Evolutionary conservation across 257 asterid species (phyloP).

Genomic region (Coffea canephora): DNA sequence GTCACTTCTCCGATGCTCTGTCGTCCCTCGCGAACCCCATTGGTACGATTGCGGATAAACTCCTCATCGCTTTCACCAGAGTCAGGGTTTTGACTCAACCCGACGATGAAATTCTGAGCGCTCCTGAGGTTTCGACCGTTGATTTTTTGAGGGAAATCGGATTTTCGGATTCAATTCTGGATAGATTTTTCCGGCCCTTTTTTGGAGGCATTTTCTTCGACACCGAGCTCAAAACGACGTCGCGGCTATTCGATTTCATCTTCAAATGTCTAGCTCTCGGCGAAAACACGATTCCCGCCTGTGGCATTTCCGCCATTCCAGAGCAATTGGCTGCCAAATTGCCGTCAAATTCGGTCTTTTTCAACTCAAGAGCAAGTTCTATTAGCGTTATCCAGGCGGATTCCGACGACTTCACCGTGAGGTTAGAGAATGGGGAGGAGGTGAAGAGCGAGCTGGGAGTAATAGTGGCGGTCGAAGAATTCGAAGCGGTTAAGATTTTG

Average conservation of each 20-base stretch:
- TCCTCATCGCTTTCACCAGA: constrained; percentile 66
- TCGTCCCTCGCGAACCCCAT: constrained; percentile 63
- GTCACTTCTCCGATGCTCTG: constrained; percentile 65
- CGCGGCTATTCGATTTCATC: constrained; percentile 77
- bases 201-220: constrained; percentile 92
- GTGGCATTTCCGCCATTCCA: constrained; percentile 84
- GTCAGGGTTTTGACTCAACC: constrained; percentile 53
- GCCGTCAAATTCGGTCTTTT: constrained; percentile 38
- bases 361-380: constrained; percentile 56
- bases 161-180: constrained; percentile 69
- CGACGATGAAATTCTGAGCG: constrained; percentile 55
- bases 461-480: constrained; percentile 77
- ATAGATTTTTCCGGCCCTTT: constrained; percentile 77
- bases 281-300: constrained; percentile 76
- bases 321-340: constrained; percentile 67
- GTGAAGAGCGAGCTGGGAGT: constrained; percentile 60
- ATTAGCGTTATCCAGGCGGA: constrained; percentile 32
- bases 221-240: constrained; percentile 75
- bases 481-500: constrained; percentile 55
- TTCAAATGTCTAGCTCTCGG: constrained; percentile 85
- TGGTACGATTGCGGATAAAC: constrained; percentile 62
- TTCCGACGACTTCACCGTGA: constrained; percentile 23
- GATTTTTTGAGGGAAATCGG: constrained; percentile 56
- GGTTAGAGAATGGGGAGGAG: constrained; percentile 48
- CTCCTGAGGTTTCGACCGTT: constrained; percentile 55